Percentiles rank a stretch among this genome's conserved stretches.
Evolutionary conservation across 169 alveolate species (phyloP).

Genomic region (Babesia ovata): DNA sequence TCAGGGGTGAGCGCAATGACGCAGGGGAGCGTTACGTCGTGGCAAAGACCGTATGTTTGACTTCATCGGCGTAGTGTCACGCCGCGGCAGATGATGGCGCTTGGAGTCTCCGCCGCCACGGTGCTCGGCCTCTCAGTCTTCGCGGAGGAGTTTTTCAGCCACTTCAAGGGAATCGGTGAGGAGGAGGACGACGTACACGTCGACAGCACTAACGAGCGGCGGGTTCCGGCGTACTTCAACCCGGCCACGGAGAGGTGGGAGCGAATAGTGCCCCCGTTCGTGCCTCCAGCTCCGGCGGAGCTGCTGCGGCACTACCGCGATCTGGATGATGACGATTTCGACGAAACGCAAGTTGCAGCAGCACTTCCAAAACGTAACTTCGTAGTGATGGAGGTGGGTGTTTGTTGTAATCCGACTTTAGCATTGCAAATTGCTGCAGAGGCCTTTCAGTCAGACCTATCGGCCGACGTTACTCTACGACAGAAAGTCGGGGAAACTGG

Average conservation of each 20-base stretch:
- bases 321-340: slow-evolving; percentile 5
- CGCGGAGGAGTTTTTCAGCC: slow-evolving; percentile 21
- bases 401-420: neutral
- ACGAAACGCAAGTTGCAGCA: neutral
- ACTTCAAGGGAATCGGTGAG: slow-evolving; percentile 6
- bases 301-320: slow-evolving; percentile 27
- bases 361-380: slow-evolving; percentile 5
- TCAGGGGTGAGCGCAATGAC: slow-evolving; percentile 43
- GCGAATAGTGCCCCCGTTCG: slow-evolving; percentile 60
- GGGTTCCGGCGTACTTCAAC: slow-evolving; percentile 58
- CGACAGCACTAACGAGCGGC: slow-evolving; percentile 12
- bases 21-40: slow-evolving; percentile 14
- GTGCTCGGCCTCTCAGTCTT: slow-evolving; percentile 15
- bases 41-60: slow-evolving; percentile 24
- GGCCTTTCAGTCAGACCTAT: slow-evolving; percentile 51
- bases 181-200: slow-evolving; percentile 29
- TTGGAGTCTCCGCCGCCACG: slow-evolving; percentile 15
- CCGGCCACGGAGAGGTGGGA: slow-evolving; percentile 60
- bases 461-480: slow-evolving; percentile 63
- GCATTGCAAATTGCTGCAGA: slow-evolving; percentile 4
- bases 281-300: slow-evolving; percentile 44
- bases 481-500: slow-evolving; percentile 13
- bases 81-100: slow-evolving; percentile 7
- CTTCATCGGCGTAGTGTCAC: neutral
- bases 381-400: slow-evolving; percentile 20